Percentiles rank a stretch among this genome's conserved stretches.
Evolutionary conservation across 1,139 yeast species (phyloP).

Genomic region (Candida mesenterica): DNA sequence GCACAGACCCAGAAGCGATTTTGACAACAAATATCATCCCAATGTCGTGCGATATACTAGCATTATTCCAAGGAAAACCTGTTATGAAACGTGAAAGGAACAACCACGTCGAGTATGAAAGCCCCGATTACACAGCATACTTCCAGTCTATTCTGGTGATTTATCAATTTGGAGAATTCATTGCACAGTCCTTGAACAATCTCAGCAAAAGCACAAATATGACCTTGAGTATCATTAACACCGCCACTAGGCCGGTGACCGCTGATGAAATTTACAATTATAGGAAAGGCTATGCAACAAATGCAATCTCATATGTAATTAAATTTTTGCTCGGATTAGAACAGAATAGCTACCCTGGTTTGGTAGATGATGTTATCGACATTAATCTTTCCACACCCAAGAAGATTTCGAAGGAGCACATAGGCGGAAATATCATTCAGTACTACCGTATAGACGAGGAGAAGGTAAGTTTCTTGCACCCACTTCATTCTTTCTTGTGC

Average conservation of each 20-base stretch:
- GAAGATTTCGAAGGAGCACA: constrained; percentile 21
- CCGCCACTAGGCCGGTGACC: not conserved
- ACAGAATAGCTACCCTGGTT: constrained; percentile 27
- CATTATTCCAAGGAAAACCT: constrained; percentile 78
- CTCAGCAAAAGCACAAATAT: constrained; percentile 13
- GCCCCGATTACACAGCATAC: constrained; percentile 78
- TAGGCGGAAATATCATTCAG: constrained; percentile 23
- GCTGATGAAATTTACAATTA: constrained; percentile 16
- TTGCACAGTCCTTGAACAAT: constrained; percentile 49
- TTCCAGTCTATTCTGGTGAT: constrained; percentile 75
- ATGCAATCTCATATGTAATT: constrained; percentile 34
- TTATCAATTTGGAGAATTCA: constrained; percentile 58
- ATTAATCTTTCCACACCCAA: constrained; percentile 19
- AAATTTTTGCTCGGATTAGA: constrained; percentile 32
- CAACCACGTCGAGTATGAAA: constrained; percentile 88
- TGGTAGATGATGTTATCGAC: constrained; percentile 30
- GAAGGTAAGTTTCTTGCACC: constrained; percentile 73
- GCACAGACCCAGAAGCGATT: constrained; percentile 48
- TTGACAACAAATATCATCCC: constrained; percentile 38
- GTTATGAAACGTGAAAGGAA: constrained; percentile 72
- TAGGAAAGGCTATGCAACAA: constrained; percentile 21
- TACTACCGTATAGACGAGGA: constrained; percentile 34
- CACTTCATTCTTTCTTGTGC: constrained; percentile 70
- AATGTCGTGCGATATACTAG: constrained; percentile 60
- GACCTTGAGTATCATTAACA: not conserved